These are phyloP conservation scores for Diaporthe citri DNA, from an alignment of 2,329 filamentous ascomycete species.

Conservation along the genomic window DNA sequence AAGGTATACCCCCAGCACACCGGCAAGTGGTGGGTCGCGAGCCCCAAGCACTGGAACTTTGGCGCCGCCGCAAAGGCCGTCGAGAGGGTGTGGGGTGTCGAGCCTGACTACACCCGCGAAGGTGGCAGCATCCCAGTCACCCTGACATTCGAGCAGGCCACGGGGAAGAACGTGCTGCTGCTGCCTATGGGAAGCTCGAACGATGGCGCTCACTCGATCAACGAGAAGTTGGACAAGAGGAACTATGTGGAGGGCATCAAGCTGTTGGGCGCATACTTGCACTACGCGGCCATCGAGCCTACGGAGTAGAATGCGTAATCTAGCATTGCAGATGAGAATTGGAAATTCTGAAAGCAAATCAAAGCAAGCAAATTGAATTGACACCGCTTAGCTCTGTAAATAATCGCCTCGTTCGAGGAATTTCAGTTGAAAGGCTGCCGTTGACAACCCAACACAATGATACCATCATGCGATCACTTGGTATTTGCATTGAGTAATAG, in stretches of 20 bases:
- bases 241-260: conserved; percentile 99
- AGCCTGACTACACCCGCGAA: conserved; percentile 95
- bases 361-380: not conserved
- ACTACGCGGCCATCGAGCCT: conserved; percentile 94
- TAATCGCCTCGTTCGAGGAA: not conserved
- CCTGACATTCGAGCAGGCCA: conserved; percentile 96
- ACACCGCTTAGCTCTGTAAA: not conserved
- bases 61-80: conserved; percentile 94
- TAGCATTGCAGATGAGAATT: not conserved
- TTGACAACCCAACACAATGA: not conserved
- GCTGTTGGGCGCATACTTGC: conserved; percentile 92
- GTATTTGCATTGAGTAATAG: not conserved
- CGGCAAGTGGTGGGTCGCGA: conserved; percentile 99
- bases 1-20: conserved; percentile 87
- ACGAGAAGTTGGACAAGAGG: conserved; percentile 96
- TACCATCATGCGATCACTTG: not conserved
- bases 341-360: not conserved
- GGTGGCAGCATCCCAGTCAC: conserved; percentile 98
- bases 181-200: conserved; percentile 98
- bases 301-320: conserved; percentile 45
- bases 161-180: conserved; percentile 96
- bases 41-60: conserved; percentile 99
- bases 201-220: conserved; percentile 96
- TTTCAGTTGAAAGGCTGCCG: not conserved
- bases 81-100: conserved; percentile 91